Evolutionary conservation across 306 rosid genomes (phyloP).

Genomic region (Crotalaria pallida): DNA sequence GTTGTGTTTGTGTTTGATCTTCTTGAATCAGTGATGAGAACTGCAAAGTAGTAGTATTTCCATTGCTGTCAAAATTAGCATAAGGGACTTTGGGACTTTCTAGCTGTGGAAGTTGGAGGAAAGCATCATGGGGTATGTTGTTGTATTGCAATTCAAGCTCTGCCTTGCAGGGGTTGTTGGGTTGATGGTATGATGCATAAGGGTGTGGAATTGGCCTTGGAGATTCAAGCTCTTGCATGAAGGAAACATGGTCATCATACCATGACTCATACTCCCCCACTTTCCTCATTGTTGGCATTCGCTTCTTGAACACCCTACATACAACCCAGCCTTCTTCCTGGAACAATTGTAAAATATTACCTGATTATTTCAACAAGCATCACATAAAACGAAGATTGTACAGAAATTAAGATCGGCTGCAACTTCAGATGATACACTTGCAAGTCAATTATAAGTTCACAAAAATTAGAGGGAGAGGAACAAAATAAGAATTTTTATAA

Average conservation of each 20-base stretch:
- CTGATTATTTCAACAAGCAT: not conserved
- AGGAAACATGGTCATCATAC: conserved; percentile 75
- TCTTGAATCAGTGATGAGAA: conserved; percentile 46
- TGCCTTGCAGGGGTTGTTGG: conserved; percentile 51
- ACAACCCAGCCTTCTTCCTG: conserved; percentile 92
- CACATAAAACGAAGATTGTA: not conserved
- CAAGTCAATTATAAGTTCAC: not conserved
- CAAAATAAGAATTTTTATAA: not conserved
- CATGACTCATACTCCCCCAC: conserved; percentile 74
- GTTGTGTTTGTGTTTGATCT: conserved; percentile 33
- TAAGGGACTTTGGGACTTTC: conserved; percentile 66
- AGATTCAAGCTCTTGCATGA: conserved; percentile 67
- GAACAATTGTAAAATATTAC: not conserved
- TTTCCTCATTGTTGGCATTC: conserved; percentile 48
- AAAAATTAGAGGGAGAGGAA: not conserved
- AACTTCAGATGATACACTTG: not conserved
- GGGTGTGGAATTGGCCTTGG: conserved; percentile 44
- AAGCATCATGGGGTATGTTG: conserved; percentile 43
- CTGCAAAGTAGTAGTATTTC: conserved; percentile 24
- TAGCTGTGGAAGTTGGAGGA: conserved; percentile 78
- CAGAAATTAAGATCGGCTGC: not conserved
- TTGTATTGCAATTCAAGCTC: conserved; percentile 57
- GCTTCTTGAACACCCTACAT: conserved; percentile 83
- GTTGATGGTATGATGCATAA: conserved; percentile 33
- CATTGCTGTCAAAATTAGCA: conserved; percentile 5